phyloP scores from a whole-genome alignment of 139 green algal genomes.

The Coelastrella sp. region DNA sequence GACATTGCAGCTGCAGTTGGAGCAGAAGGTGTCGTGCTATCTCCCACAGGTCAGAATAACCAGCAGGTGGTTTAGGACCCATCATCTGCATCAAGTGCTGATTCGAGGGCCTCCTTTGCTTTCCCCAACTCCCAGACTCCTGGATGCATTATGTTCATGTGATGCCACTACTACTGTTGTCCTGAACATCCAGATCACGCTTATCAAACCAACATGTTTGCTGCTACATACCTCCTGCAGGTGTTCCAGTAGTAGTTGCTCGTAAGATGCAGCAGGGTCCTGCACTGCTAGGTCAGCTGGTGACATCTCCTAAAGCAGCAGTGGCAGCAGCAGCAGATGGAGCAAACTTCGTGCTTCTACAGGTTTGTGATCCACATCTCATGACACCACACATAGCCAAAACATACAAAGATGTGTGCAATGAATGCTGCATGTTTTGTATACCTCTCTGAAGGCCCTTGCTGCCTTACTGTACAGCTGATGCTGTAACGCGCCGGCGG shows the following conservation, averaged over 20 bases:
- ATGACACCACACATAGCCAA: neutral
- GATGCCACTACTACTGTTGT: too few species aligned
- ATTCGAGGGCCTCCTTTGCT: too few species aligned
- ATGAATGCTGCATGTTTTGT: too few species aligned
- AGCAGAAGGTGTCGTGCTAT: slow-evolving; percentile 91
- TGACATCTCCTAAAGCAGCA: slow-evolving; percentile 60
- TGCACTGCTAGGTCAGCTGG: slow-evolving; percentile 76
- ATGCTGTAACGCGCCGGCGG: neutral
- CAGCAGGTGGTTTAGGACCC: too few species aligned
- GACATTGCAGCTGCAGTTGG: slow-evolving; percentile 89
- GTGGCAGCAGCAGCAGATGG: slow-evolving; percentile 80
- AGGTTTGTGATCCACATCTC: slow-evolving; percentile 43
- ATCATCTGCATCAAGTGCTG: too few species aligned
- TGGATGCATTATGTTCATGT: too few species aligned
- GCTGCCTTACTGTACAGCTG: too few species aligned
- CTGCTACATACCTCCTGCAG: too few species aligned
- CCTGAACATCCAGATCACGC: too few species aligned
- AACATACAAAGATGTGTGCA: neutral
- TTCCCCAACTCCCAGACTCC: too few species aligned
- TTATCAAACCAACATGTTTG: too few species aligned
- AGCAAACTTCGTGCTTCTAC: slow-evolving; percentile 82
- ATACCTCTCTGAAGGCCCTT: too few species aligned
- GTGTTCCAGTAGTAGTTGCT: slow-evolving; percentile 90
- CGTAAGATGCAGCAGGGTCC: slow-evolving; percentile 76
- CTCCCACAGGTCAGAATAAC: slow-evolving; percentile 64